Evolutionary conservation across 805 yeast species (phyloP).

Genomic region (Cyberlindnera euphorbiae): DNA sequence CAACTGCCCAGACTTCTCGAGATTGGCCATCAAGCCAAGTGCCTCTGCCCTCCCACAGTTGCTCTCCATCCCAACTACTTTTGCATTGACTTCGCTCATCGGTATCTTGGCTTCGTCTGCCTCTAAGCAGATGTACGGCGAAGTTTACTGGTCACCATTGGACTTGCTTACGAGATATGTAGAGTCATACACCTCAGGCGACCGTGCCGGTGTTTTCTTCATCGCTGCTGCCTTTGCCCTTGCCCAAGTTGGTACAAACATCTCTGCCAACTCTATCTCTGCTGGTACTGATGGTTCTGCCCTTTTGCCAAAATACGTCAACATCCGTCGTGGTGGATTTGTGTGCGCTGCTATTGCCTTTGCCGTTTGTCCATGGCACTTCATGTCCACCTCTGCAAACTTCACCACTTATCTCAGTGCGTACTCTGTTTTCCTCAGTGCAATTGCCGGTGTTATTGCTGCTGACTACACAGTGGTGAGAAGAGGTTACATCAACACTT

Average conservation of each 20-base stretch:
- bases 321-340: constrained; percentile 77
- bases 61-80: constrained; percentile 68
- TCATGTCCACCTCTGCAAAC: constrained; percentile 60
- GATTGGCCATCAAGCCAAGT: constrained; percentile 61
- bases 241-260: constrained; percentile 76
- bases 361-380: constrained; percentile 80
- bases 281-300: constrained; percentile 75
- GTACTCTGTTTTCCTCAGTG: constrained; percentile 74
- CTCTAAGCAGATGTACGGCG: constrained; percentile 60
- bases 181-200: constrained; percentile 47
- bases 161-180: constrained; percentile 59
- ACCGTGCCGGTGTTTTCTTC: constrained; percentile 77
- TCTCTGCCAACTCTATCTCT: constrained; percentile 65
- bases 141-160: constrained; percentile 78
- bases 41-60: constrained; percentile 54
- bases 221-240: constrained; percentile 65
- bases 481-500: constrained; percentile 61
- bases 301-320: constrained; percentile 55
- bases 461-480: constrained; percentile 69
- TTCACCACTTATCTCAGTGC: constrained; percentile 80
- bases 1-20: constrained; percentile 85
- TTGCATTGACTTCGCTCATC: constrained; percentile 75
- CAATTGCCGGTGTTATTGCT: constrained; percentile 74
- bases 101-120: constrained; percentile 85
- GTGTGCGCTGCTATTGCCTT: constrained; percentile 69